A percentile compares a stretch with the other conserved stretches of the same genome.
Conservation (phyloP, 1,139 yeast species). For the Kazachstania sp. region DNA sequence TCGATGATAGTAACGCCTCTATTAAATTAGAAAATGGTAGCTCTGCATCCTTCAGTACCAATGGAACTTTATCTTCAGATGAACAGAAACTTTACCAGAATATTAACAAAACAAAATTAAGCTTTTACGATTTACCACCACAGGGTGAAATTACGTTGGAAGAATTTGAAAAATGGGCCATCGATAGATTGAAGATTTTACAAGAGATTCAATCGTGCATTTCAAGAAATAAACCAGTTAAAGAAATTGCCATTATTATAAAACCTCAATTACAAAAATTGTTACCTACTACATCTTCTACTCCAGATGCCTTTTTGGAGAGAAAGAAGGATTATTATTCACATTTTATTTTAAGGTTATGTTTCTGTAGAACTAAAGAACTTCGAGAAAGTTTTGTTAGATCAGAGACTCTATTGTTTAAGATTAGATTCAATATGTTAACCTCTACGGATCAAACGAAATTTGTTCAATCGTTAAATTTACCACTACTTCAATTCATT, state of each 20-base stretch:
- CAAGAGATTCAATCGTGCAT: conserved; percentile 74
- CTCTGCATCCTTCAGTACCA: conserved; percentile 14
- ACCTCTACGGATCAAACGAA: conserved; percentile 63
- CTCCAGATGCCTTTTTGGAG: conserved; percentile 38
- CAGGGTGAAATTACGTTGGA: conserved; percentile 78
- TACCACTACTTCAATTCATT: conserved; percentile 63
- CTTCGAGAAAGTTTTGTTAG: conserved; percentile 68
- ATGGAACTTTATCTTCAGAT: conserved; percentile 12
- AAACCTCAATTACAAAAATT: conserved; percentile 56
- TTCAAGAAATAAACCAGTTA: conserved; percentile 53
- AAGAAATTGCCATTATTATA: conserved; percentile 58
- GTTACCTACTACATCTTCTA: conserved; percentile 39
- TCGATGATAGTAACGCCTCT: conserved; percentile 6
- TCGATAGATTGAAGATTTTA: conserved; percentile 75
- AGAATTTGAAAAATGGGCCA: conserved; percentile 92
- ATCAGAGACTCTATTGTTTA: conserved; percentile 69
- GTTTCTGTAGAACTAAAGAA: conserved; percentile 87
- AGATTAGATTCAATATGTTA: conserved; percentile 56
- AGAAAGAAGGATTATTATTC: conserved; percentile 86
- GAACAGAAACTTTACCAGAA: conserved; percentile 26
- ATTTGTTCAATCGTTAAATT: conserved; percentile 53
- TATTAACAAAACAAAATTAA: conserved; percentile 29
- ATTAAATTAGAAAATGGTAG: conserved; percentile 4
- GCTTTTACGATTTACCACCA: conserved; percentile 67
- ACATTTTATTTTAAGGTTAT: conserved; percentile 77